Percentiles rank a stretch among this genome's conserved stretches.
Evolutionary conservation across 148 eudicot species (phyloP).

Genomic region (Cornus suecica): DNA sequence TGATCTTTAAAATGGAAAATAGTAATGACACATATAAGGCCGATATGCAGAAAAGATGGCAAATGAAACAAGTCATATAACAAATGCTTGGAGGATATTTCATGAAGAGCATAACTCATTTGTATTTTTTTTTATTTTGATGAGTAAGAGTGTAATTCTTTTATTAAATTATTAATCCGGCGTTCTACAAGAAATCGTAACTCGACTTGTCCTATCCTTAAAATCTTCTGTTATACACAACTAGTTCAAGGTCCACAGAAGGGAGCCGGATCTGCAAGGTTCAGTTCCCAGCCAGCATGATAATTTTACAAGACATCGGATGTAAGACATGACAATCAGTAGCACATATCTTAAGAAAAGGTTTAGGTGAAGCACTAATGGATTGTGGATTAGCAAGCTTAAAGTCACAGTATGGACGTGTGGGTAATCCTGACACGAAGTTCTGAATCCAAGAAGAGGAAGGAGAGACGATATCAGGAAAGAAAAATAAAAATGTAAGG

Average conservation of each 20-base stretch:
- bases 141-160: neutral
- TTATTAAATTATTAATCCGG: neutral
- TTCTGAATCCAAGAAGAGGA: neutral
- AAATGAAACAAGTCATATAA: neutral
- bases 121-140: too few relatives aligned
- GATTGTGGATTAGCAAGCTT: neutral
- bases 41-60: conserved; percentile 3
- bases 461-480: too few relatives aligned
- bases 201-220: neutral
- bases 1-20: too few relatives aligned
- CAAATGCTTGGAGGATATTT: neutral
- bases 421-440: neutral
- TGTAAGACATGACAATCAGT: neutral
- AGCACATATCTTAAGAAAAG: neutral
- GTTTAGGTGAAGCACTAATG: neutral
- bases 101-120: too few relatives aligned
- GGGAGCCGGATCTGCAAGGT: neutral
- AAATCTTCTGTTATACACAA: neutral
- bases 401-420: neutral
- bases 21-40: neutral
- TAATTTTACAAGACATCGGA: neutral
- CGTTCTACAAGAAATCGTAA: neutral
- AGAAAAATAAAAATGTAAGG: too few relatives aligned
- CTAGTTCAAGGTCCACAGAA: neutral
- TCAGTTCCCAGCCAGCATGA: neutral